Evolutionary conservation across 306 rosid genomes (phyloP), one percentile per base, ranked within the genome.

Genomic region (Pachyrhizus erosus): DNA sequence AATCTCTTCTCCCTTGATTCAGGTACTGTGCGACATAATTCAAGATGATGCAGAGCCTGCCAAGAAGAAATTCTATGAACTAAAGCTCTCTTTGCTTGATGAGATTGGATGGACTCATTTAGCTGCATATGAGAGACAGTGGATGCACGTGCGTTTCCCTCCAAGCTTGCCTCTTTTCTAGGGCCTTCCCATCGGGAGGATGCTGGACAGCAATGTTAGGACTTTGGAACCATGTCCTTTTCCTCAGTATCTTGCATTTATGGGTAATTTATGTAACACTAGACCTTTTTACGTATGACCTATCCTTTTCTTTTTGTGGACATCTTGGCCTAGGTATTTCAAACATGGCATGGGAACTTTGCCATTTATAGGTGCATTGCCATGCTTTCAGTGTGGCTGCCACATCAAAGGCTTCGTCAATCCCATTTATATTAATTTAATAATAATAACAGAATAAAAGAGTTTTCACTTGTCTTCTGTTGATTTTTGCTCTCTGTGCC

Each of bases 91-190:
- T 54, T 80, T 96, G 87, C 93, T 96, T 18, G 91, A 93, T 77
- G 96, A 92, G 81, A 90, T 93, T 8, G 96, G 94, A 21, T 96
- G 99, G 99, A 73, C 80, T 68, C 92, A 96, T 85, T 78, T 89
- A 87, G 92, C 87, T 55, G 72, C 86, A 61, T 91, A 92, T 43
- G 99, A 93, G 87, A 87, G 84, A 70, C 90, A 92, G 71, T 96
- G 99, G 99, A 89, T 93, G 96, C 87, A 89, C 39, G 96, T 93
- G 55, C 97, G 97, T 70, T 96, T 96, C 80, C 99, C 99, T 27
- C 77, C 91, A 51, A 83, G 82, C 87, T 80, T 93, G 78, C 97
- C 99, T 68, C 92, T 87, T 58, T 96, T 96, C 65, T 96, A 87
- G 77, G 68, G 66, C 31, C 77, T 60, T 57, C 69, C 49, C 21